These are phyloP conservation scores for Colletotrichum paranaense DNA, from an alignment of 2,329 filamentous ascomycete genomes.

Conservation along the genomic window DNA sequence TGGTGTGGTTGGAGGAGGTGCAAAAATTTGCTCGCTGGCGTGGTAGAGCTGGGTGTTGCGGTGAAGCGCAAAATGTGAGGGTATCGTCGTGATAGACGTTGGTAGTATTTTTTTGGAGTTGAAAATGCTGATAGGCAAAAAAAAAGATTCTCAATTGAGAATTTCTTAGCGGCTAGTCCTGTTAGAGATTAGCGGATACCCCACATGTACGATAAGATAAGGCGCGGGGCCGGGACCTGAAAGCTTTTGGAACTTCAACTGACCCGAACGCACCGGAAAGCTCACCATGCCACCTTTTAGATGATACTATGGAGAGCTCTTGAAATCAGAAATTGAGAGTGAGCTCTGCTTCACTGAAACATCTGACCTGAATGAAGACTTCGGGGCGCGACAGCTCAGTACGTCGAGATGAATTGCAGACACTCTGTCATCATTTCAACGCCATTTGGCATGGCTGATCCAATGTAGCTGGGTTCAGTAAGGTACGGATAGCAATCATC, in stretches of 20 bases:
- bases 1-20: not conserved
- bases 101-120: slow-evolving; percentile 30
- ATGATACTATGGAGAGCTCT: not conserved
- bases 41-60: not conserved
- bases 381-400: not conserved
- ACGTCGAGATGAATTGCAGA: not conserved
- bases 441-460: not conserved
- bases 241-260: not conserved
- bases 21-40: not conserved
- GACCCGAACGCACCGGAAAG: too few species aligned
- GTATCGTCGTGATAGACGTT: slow-evolving; percentile 28
- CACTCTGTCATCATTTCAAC: not conserved
- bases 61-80: slow-evolving; percentile 1
- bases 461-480: not conserved
- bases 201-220: slow-evolving; percentile 34
- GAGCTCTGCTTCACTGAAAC: not conserved
- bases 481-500: not conserved
- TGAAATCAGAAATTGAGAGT: not conserved
- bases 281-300: too few species aligned
- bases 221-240: slow-evolving; percentile 20
- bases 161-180: slow-evolving; percentile 28
- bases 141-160: slow-evolving; percentile 34
- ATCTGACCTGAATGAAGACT: not conserved
- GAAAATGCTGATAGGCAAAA: not conserved
- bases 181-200: not conserved